Conservation (phyloP, 176 grass and related monocot species). For the Saccharum spontaneum region DNA sequence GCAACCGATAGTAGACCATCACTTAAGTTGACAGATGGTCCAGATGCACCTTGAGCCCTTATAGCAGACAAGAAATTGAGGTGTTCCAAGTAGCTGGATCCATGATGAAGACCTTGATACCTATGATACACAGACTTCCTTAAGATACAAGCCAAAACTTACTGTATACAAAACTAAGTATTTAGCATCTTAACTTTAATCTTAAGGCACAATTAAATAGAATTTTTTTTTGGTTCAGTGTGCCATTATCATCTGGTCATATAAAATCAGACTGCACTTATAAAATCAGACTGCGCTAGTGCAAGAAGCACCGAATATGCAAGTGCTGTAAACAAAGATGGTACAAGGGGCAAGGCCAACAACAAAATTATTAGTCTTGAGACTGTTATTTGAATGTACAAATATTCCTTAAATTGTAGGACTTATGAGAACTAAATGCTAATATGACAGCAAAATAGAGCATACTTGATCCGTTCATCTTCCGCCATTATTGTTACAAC, state of each 20-base stretch:
- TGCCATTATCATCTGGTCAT: background rate
- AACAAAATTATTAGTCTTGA: background rate
- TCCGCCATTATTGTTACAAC: constrained; percentile 54
- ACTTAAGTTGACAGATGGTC: constrained; percentile 52
- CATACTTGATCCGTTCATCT: constrained; percentile 86
- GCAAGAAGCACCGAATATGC: background rate
- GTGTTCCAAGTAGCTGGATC: constrained; percentile 94
- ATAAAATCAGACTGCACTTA: too few relatives aligned
- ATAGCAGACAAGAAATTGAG: constrained; percentile 77
- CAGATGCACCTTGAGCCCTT: constrained; percentile 48
- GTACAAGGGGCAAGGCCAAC: background rate
- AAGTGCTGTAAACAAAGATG: background rate
- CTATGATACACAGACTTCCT: constrained; percentile 30
- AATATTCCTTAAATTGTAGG: background rate
- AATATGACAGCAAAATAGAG: background rate
- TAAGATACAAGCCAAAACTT: constrained; percentile 1
- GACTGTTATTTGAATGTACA: background rate
- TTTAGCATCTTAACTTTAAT: background rate
- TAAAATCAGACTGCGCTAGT: background rate
- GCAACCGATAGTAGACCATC: constrained; percentile 80
- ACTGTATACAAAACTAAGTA: background rate
- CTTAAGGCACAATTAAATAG: background rate
- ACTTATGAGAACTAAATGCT: background rate
- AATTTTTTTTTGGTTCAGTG: background rate
- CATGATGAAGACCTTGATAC: constrained; percentile 92